Percentiles rank a stretch among this genome's conserved stretches.
Conservation (phyloP, 768 basidiomycete species). For the Asterophora parasitica region DNA sequence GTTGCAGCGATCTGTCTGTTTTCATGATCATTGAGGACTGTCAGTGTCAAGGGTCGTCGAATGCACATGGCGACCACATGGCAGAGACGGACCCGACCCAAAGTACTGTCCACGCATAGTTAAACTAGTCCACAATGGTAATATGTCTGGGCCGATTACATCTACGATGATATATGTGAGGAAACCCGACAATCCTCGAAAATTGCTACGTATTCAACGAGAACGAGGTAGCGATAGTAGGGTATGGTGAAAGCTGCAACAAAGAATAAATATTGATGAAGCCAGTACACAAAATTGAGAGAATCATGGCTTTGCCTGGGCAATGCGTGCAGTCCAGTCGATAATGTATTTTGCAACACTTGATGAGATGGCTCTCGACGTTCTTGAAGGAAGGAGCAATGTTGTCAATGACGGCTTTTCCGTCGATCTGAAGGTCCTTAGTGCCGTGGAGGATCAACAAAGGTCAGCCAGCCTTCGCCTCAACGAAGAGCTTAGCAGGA, state of each 20-base stretch:
- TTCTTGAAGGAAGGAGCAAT: slow-evolving; percentile 30
- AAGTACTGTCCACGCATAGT: too few relatives aligned
- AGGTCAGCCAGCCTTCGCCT: slow-evolving; percentile 23
- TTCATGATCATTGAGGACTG: too few relatives aligned
- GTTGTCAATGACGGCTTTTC: slow-evolving; percentile 20
- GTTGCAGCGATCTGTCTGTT: too few relatives aligned
- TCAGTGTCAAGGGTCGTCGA: too few relatives aligned
- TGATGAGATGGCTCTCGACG: slow-evolving; percentile 24
- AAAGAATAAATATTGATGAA: background rate
- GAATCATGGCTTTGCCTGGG: background rate
- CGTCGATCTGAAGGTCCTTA: slow-evolving; percentile 21
- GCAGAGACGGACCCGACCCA: too few relatives aligned
- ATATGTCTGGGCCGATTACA: too few relatives aligned
- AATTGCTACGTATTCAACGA: background rate
- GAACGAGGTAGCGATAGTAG: background rate
- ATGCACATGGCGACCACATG: too few relatives aligned
- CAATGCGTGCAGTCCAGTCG: background rate
- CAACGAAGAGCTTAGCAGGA: slow-evolving; percentile 20
- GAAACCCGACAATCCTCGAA: background rate
- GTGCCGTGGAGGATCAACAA: slow-evolving; percentile 23
- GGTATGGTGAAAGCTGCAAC: background rate
- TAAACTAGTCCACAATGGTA: too few relatives aligned
- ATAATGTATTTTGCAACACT: background rate
- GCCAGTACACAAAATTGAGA: background rate
- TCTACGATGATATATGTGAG: too few relatives aligned